Conservation (phyloP, 2,329 filamentous ascomycete genomes). For the Curvularia sp. region DNA sequence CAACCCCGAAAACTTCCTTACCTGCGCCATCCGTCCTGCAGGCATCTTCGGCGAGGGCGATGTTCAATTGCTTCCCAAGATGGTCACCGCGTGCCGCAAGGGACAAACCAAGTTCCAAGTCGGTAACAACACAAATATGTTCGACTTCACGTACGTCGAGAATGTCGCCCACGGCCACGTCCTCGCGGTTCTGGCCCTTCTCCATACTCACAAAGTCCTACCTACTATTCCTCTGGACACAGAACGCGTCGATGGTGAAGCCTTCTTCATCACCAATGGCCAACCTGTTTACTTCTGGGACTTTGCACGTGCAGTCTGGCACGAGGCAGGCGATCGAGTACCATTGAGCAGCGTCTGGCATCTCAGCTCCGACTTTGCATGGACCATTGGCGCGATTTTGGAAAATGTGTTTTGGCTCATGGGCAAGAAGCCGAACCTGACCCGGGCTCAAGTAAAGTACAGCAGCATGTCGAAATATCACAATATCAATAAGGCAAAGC, state of each 20-base stretch:
- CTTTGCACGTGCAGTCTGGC: constrained; percentile 58
- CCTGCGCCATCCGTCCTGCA: constrained; percentile 58
- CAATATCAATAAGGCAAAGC: constrained; percentile 77
- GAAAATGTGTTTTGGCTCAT: constrained; percentile 57
- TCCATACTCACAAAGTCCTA: constrained; percentile 52
- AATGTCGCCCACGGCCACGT: constrained; percentile 62
- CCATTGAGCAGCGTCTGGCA: constrained; percentile 53
- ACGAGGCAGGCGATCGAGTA: constrained; percentile 52
- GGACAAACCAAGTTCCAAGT: constrained; percentile 61
- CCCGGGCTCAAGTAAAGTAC: constrained; percentile 63
- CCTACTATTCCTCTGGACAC: constrained; percentile 52
- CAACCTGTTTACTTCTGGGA: constrained; percentile 61
- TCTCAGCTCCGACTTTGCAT: constrained; percentile 52
- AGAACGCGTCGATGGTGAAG: constrained; percentile 59
- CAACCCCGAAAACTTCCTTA: constrained; percentile 56
- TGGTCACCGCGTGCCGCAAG: constrained; percentile 55
- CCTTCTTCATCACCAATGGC: constrained; percentile 62
- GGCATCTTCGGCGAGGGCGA: constrained; percentile 62
- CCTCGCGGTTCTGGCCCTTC: constrained; percentile 58
- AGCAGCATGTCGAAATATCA: constrained; percentile 80
- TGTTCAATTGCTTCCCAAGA: constrained; percentile 55
- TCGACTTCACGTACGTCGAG: constrained; percentile 62
- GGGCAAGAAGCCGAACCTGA: constrained; percentile 57
- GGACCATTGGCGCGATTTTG: constrained; percentile 53
- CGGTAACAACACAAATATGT: constrained; percentile 61